Conservation (phyloP, 1,284 basidiomycete species). For the Coniferiporia weirii region DNA sequence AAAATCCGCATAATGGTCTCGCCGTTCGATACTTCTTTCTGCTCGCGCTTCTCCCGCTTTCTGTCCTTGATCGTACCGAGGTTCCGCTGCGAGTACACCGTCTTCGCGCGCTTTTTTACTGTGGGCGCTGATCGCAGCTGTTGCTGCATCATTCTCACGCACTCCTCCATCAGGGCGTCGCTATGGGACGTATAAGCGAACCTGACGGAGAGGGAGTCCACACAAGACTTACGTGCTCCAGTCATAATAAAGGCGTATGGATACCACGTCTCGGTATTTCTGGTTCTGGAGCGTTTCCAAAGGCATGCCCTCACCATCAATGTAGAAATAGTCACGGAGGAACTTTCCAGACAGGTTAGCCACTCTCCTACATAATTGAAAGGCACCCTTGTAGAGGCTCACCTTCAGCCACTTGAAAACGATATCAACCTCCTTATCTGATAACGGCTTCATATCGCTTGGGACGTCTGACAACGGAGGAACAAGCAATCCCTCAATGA, state of each 20-base stretch:
- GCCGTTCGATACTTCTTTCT: slow-evolving; percentile 67
- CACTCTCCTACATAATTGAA: slow-evolving; percentile 1
- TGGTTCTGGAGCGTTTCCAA: slow-evolving; percentile 90
- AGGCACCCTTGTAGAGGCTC: slow-evolving; percentile 17
- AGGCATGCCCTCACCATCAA: slow-evolving; percentile 87
- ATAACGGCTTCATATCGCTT: slow-evolving; percentile 86
- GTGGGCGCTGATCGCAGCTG: slow-evolving; percentile 68
- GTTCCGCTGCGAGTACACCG: slow-evolving; percentile 85
- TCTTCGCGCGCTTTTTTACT: slow-evolving; percentile 87
- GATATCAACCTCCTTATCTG: slow-evolving; percentile 94
- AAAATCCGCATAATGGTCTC: slow-evolving; percentile 92
- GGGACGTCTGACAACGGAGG: slow-evolving; percentile 88
- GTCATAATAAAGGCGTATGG: slow-evolving; percentile 90
- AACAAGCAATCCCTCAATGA: slow-evolving; percentile 86
- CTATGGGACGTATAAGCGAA: slow-evolving; percentile 34
- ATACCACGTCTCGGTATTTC: slow-evolving; percentile 91
- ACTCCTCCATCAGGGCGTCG: slow-evolving; percentile 93
- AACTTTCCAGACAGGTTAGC: slow-evolving; percentile 48
- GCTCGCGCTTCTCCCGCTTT: slow-evolving; percentile 87
- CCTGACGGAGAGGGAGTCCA: background rate
- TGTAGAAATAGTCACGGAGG: slow-evolving; percentile 92
- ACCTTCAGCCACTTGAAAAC: slow-evolving; percentile 98
- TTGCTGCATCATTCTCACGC: slow-evolving; percentile 88
- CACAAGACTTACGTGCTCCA: slow-evolving; percentile 69
- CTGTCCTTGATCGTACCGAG: slow-evolving; percentile 94